Percentiles rank a stretch among this genome's conserved stretches.
Conservation (phyloP, 176 grass and related monocot genomes). For the Poa annua region DNA sequence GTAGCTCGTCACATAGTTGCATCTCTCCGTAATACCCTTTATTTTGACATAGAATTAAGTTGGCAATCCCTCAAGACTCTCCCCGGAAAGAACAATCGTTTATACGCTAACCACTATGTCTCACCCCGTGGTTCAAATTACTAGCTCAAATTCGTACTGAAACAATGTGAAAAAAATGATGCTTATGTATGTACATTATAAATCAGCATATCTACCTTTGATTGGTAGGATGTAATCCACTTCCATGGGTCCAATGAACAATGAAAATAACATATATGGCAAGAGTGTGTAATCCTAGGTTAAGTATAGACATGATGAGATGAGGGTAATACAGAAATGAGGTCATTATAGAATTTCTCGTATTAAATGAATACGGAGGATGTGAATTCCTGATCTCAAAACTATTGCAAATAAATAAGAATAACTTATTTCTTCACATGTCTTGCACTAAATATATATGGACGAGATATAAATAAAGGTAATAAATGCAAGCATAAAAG, state of each 20-base stretch:
- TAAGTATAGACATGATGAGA: slow-evolving; percentile 8
- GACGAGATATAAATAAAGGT: neutral
- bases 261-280: neutral
- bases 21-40: too few relatives aligned
- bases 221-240: neutral
- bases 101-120: neutral
- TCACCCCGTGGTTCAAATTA: neutral
- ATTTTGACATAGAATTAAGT: too few relatives aligned
- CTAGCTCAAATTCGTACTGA: neutral
- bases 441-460: neutral
- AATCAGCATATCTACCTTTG: neutral
- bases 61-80: too few relatives aligned
- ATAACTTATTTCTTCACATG: neutral
- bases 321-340: neutral
- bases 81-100: too few relatives aligned
- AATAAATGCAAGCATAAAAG: neutral
- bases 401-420: neutral
- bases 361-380: neutral
- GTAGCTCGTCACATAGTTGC: too few relatives aligned
- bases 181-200: too few relatives aligned
- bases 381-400: neutral
- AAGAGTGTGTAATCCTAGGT: slow-evolving; percentile 7
- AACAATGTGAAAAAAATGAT: neutral
- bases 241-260: neutral
- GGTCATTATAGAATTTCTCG: neutral